Percentiles rank a stretch among this genome's conserved stretches.
phyloP scores from a whole-genome alignment of 208 protist genomes.

The Zelonia costaricensis region DNA sequence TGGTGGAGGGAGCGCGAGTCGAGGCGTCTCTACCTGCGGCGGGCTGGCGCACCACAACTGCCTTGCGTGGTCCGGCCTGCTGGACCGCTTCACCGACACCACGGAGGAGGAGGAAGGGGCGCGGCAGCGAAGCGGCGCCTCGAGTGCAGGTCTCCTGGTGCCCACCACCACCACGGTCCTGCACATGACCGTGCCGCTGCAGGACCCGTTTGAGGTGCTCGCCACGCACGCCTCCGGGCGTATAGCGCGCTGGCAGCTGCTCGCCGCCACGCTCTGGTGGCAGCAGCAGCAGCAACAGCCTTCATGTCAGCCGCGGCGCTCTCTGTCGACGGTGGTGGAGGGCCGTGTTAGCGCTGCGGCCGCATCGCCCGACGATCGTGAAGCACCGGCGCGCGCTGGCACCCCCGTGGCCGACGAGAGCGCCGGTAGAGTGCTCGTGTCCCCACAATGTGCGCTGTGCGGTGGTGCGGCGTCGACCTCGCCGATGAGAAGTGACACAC shows the following conservation, averaged over 20 bases:
- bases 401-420: not conserved
- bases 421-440: not conserved
- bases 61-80: conserved; percentile 67
- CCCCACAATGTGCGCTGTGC: conserved; percentile 14
- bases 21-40: not conserved
- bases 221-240: conserved; percentile 20
- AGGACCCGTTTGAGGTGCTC: conserved; percentile 7
- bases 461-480: not conserved
- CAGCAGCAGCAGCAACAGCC: not conserved
- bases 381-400: too few relatives aligned
- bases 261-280: conserved; percentile 20
- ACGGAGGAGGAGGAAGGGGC: too few relatives aligned
- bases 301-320: too few relatives aligned
- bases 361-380: too few relatives aligned
- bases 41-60: conserved; percentile 70
- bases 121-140: not conserved
- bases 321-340: not conserved
- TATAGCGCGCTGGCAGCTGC: conserved; percentile 28
- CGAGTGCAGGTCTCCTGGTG: not conserved
- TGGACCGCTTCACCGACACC: conserved; percentile 27
- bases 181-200: conserved; percentile 21
- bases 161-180: conserved; percentile 11
- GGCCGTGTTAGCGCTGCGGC: too few relatives aligned
- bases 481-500: too few relatives aligned
- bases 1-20: not conserved